phyloP scores from a whole-genome alignment of 176 grass and related monocot species.

The Saccharum spontaneum region DNA sequence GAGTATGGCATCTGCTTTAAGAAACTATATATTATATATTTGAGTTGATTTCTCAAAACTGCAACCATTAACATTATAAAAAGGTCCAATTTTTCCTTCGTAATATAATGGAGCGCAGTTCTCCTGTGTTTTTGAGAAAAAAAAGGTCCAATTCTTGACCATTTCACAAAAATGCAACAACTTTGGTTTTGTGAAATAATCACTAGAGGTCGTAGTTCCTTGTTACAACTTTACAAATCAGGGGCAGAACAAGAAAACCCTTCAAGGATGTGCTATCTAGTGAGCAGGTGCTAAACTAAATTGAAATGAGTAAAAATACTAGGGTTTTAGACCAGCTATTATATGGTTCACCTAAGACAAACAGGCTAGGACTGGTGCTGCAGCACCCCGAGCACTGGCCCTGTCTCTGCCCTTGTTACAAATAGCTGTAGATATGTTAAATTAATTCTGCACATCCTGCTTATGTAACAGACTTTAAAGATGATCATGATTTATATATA shows the following conservation, averaged over 20 bases:
- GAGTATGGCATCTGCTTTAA: constrained; percentile 48
- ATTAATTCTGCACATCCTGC: background rate
- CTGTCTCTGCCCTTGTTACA: background rate
- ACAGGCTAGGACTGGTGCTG: background rate
- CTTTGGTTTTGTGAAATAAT: background rate
- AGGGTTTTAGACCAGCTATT: background rate
- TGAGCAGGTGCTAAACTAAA: background rate
- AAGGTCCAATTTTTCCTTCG: no score
- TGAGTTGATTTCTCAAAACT: background rate
- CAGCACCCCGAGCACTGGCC: background rate
- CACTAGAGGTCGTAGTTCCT: background rate
- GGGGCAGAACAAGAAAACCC: background rate
- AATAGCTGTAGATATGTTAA: background rate
- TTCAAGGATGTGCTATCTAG: background rate
- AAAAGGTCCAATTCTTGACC: background rate
- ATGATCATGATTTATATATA: background rate
- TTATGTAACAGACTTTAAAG: constrained; percentile 6
- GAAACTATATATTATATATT: constrained; percentile 7
- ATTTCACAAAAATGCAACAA: background rate
- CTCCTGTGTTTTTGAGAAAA: no score
- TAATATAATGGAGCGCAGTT: no score
- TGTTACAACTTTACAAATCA: background rate
- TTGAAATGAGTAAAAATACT: background rate
- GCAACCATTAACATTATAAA: background rate
- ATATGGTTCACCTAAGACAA: background rate